Evolutionary conservation across 2,329 filamentous ascomycete genomes (phyloP).

Genomic region (Lecanosticta acicola): DNA sequence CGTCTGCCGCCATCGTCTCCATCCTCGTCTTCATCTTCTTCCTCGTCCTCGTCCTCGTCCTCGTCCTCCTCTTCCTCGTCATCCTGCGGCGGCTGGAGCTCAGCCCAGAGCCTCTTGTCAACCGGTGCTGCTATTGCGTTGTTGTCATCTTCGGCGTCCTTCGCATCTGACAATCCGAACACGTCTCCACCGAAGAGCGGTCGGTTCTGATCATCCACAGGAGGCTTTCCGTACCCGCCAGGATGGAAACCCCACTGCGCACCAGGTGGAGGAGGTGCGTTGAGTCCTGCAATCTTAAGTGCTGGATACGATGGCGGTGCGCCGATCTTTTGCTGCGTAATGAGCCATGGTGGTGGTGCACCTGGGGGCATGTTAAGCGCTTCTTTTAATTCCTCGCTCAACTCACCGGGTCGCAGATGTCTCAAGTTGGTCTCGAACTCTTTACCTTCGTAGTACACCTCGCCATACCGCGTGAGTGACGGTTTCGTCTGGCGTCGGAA

Average conservation of each 20-base stretch:
- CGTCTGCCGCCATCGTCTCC: slow-evolving; percentile 52
- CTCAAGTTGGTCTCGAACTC: slow-evolving; percentile 93
- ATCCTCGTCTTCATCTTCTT: slow-evolving; percentile 64
- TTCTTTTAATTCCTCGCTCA: slow-evolving; percentile 84
- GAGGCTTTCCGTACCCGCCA: slow-evolving; percentile 92
- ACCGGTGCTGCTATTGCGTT: slow-evolving; percentile 59
- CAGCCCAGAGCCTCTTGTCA: slow-evolving; percentile 86
- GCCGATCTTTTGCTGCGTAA: slow-evolving; percentile 91
- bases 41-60: slow-evolving; percentile 59
- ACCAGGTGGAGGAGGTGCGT: slow-evolving; percentile 83
- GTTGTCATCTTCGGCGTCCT: slow-evolving; percentile 53
- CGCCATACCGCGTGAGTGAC: slow-evolving; percentile 84
- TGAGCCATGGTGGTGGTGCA: slow-evolving; percentile 91
- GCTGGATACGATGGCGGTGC: slow-evolving; percentile 91
- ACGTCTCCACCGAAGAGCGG: slow-evolving; percentile 92
- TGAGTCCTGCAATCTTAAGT: slow-evolving; percentile 90
- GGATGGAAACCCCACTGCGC: slow-evolving; percentile 93
- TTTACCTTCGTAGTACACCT: slow-evolving; percentile 99
- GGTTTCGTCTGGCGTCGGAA: slow-evolving; percentile 98
- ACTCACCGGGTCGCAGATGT: slow-evolving; percentile 81
- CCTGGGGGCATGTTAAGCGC: slow-evolving; percentile 90
- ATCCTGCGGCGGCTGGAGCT: slow-evolving; percentile 70
- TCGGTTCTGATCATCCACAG: slow-evolving; percentile 85
- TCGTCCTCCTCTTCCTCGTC: slow-evolving; percentile 52
- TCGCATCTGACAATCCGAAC: slow-evolving; percentile 63